Evolutionary conservation across 176 grass and related monocot genomes (phyloP).

Genomic region (Alloteropsis semialata): DNA sequence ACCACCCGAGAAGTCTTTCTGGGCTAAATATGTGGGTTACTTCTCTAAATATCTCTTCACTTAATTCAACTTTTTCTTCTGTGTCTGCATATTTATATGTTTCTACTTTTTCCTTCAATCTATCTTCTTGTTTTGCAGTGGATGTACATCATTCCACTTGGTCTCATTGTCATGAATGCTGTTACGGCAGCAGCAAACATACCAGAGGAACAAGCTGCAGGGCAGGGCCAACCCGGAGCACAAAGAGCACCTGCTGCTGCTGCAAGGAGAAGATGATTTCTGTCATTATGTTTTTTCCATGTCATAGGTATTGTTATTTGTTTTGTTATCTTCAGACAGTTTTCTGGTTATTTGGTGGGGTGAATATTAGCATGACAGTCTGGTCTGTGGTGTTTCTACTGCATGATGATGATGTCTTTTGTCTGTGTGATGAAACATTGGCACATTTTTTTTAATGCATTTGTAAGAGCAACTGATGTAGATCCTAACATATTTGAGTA

Average conservation of each 20-base stretch:
- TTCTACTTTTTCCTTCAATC: neutral
- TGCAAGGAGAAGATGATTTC: slow-evolving; percentile 83
- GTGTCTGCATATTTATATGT: neutral
- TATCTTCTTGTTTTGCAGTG: slow-evolving; percentile 72
- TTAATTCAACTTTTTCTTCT: neutral
- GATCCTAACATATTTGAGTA: no score
- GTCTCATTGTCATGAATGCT: slow-evolving; percentile 93
- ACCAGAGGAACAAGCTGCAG: slow-evolving; percentile 63
- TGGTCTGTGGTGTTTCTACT: neutral
- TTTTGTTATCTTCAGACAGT: neutral
- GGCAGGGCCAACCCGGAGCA: slow-evolving; percentile 57
- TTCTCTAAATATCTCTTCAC: slow-evolving; percentile 3
- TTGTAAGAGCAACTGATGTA: neutral
- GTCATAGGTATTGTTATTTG: slow-evolving; percentile 26
- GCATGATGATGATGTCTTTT: neutral
- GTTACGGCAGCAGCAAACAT: slow-evolving; percentile 86
- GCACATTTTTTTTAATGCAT: neutral
- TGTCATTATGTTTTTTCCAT: slow-evolving; percentile 5
- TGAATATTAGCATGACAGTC: neutral
- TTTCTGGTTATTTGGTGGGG: neutral
- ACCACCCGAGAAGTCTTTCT: slow-evolving; percentile 92
- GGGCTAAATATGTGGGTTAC: slow-evolving; percentile 97
- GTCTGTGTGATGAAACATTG: neutral
- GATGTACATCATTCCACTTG: slow-evolving; percentile 97
- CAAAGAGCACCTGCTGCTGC: slow-evolving; percentile 61